Evolutionary conservation across 495 filamentous ascomycete species (phyloP), one percentile per base, ranked within the genome.

Genomic region (Ramalina peruviana): DNA sequence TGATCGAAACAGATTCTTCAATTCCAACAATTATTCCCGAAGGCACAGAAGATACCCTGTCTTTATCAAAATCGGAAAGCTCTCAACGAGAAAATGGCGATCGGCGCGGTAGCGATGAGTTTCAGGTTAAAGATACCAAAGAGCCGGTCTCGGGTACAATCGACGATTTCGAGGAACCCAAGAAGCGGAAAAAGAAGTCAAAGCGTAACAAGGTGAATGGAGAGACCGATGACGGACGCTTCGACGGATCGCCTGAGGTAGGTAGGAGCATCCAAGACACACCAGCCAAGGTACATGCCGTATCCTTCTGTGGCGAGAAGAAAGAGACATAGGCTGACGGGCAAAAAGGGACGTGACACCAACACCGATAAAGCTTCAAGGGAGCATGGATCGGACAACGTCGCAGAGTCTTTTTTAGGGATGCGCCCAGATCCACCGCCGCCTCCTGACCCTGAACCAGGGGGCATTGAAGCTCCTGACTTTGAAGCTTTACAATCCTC

Each of bases 341-440:
- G 9, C 11, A 4, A 0, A 9, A 38, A 49, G 23, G 47, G 43
- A 1, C 16, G n/a, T 44, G 23, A 42, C 6, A 12, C 49, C 11
- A 38, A 53, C 17, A 13, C 27, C 7, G 43, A 15, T 6, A 41
- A 20, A 17, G 15, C 19, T 33, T 33, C 30, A 33, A 33, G 9
- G 30, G 44, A 23, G 46, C 40, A 52, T 20, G 33, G 23, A 21
- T 30, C 50, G 33, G 60, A 61, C 46, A 57, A 67, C 52, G 57
- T 68, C 47, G 50, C 60, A 27, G 50, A 58, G 61, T 65, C 67
- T 71, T 73, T 72, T 70, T 71, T 75, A 73, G 69, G 57, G 52
- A 62, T 65, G 54, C 57, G 68, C 69, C 68, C 66, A 60, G 69
- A 70, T 67, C 65, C 70, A 64, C 70, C 65, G 63, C 52, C 37